phyloP scores from a whole-genome alignment of 441 rosid species.

The Biscutella laevigata region DNA sequence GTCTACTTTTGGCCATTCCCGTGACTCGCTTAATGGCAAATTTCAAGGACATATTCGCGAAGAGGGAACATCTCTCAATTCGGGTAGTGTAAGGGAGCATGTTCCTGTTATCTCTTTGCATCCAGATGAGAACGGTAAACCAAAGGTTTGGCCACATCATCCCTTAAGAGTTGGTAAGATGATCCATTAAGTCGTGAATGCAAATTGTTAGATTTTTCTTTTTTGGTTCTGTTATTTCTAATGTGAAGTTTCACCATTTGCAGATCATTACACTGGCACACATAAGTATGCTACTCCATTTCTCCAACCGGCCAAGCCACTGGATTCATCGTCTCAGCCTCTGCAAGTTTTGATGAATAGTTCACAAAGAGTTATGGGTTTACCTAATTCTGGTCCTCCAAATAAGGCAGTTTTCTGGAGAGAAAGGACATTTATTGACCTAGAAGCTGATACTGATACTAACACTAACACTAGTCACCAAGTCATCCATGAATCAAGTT shows the following conservation, averaged over 20 bases:
- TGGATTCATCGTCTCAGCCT: constrained; percentile 35
- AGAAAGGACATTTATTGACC: constrained; percentile 38
- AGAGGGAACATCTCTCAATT: constrained; percentile 28
- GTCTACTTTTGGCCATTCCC: constrained; percentile 37
- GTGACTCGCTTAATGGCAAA: constrained; percentile 28
- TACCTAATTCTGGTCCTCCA: constrained; percentile 43
- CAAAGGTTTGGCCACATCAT: constrained; percentile 36
- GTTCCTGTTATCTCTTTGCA: constrained; percentile 26
- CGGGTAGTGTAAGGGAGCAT: constrained; percentile 30
- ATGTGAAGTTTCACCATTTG: not conserved
- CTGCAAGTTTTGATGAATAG: constrained; percentile 34
- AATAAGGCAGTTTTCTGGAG: constrained; percentile 41
- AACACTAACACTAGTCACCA: constrained; percentile 28
- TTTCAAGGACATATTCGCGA: constrained; percentile 32
- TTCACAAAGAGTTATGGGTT: constrained; percentile 33
- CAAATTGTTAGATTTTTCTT: not conserved
- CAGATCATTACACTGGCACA: constrained; percentile 30
- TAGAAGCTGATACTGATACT: constrained; percentile 44
- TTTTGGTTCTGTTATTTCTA: not conserved
- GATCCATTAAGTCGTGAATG: constrained; percentile 4
- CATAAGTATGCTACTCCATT: constrained; percentile 18
- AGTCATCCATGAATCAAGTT: constrained; percentile 34
- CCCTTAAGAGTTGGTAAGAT: constrained; percentile 48
- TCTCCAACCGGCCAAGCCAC: constrained; percentile 19
- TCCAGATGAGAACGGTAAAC: constrained; percentile 30